Conservation (phyloP, 2,329 filamentous ascomycete species). For the Paracoccidioides brasiliensis region DNA sequence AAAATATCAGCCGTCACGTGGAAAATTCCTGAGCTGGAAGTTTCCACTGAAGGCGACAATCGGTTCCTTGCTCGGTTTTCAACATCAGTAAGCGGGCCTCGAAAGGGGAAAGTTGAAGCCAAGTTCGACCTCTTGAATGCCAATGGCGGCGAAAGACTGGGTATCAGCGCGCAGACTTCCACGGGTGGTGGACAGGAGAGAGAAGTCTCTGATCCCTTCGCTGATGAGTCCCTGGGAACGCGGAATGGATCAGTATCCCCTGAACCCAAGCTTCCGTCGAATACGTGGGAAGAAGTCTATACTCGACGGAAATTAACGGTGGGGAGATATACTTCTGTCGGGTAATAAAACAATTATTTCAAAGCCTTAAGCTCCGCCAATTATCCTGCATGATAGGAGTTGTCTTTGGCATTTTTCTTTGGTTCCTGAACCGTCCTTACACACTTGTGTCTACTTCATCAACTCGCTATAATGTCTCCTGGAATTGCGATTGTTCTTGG, state of each 20-base stretch:
- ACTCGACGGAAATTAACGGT: slow-evolving; percentile 55
- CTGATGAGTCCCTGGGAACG: slow-evolving; percentile 25
- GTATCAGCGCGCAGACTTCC: slow-evolving; percentile 33
- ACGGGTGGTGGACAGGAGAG: slow-evolving; percentile 15
- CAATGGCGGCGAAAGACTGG: slow-evolving; percentile 51
- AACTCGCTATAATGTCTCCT: background rate
- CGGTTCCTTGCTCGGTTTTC: slow-evolving; percentile 76
- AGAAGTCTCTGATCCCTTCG: slow-evolving; percentile 34
- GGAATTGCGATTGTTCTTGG: background rate
- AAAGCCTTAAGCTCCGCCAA: no score
- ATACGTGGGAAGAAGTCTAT: slow-evolving; percentile 54
- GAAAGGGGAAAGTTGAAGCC: slow-evolving; percentile 66
- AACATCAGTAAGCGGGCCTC: slow-evolving; percentile 56
- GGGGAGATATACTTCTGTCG: slow-evolving; percentile 56
- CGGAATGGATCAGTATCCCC: slow-evolving; percentile 11
- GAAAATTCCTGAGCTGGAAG: slow-evolving; percentile 37
- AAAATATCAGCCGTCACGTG: slow-evolving; percentile 35
- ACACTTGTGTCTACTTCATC: background rate
- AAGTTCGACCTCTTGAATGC: slow-evolving; percentile 58
- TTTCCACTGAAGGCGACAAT: slow-evolving; percentile 43
- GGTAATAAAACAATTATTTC: background rate
- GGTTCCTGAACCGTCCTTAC: no score
- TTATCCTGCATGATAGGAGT: background rate
- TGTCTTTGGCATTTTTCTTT: background rate
- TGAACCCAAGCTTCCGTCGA: slow-evolving; percentile 15